Conservation (phyloP, 805 yeast species). For the Cyberlindnera maclurae region DNA sequence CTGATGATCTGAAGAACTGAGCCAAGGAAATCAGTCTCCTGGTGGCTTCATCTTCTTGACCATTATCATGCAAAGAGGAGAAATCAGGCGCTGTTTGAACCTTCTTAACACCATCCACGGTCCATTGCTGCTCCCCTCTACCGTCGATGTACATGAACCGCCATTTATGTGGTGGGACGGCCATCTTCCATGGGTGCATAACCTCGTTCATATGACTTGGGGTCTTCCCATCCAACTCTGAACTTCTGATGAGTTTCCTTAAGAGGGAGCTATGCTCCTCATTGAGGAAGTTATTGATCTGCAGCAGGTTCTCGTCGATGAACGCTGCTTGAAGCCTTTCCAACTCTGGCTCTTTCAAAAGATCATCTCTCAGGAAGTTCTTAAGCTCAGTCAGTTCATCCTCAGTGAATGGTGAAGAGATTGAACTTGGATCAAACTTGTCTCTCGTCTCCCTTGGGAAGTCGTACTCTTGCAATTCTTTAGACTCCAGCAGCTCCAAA, state of each 20-base stretch:
- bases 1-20: conserved; percentile 47
- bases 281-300: conserved; percentile 56
- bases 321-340: conserved; percentile 43
- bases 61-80: conserved; percentile 13
- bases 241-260: conserved; percentile 39
- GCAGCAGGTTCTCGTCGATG: conserved; percentile 60
- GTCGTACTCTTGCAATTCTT: conserved; percentile 71
- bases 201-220: conserved; percentile 55
- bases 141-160: conserved; percentile 81
- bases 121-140: conserved; percentile 27
- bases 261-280: conserved; percentile 43
- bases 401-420: conserved; percentile 24
- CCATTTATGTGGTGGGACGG: conserved; percentile 92
- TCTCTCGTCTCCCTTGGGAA: conserved; percentile 61
- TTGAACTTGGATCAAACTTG: too few species aligned
- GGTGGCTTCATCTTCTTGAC: conserved; percentile 24
- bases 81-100: conserved; percentile 53
- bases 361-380: conserved; percentile 41
- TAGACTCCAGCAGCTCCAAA: conserved; percentile 69
- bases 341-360: conserved; percentile 37
- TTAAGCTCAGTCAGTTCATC: conserved; percentile 35
- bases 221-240: conserved; percentile 54
- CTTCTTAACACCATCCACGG: conserved; percentile 24
- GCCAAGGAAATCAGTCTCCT: conserved; percentile 46
- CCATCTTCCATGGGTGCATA: conserved; percentile 75